These are phyloP conservation scores for Furcasterigmium furcatum DNA, from an alignment of 2,329 filamentous ascomycete species.

Conservation along the genomic window DNA sequence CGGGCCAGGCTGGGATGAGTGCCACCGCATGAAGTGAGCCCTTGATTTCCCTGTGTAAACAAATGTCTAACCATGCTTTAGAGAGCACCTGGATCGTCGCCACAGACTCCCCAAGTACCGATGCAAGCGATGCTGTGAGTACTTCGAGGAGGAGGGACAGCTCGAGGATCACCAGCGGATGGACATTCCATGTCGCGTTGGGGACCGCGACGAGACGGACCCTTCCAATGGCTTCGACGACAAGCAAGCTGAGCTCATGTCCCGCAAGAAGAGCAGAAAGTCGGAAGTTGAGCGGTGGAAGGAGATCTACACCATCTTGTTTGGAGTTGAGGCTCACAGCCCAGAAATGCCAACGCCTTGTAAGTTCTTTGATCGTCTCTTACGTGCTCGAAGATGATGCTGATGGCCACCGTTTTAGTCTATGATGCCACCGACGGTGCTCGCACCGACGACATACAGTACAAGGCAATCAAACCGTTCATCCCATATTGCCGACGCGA, in stretches of 20 bases:
- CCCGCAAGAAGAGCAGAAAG: constrained; percentile 22
- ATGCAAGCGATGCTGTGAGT: constrained; percentile 31
- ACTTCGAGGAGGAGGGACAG: constrained; percentile 26
- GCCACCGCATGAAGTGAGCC: constrained; percentile 33
- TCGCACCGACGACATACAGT: constrained; percentile 8
- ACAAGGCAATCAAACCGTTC: constrained; percentile 5
- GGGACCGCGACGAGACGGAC: constrained; percentile 16
- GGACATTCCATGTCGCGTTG: constrained; percentile 16
- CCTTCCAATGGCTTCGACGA: constrained; percentile 30
- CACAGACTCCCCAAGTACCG: constrained; percentile 24
- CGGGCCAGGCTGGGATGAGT: constrained; percentile 31
- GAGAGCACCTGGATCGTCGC: constrained; percentile 33
- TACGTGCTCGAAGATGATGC: background rate
- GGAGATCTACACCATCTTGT: constrained; percentile 30
- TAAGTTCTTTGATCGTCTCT: constrained; percentile 3
- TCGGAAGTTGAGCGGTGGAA: constrained; percentile 33
- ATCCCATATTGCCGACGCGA: constrained; percentile 24
- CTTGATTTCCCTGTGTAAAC: background rate
- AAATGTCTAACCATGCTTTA: constrained; percentile 3
- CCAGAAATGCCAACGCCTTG: constrained; percentile 7
- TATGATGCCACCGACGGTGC: constrained; percentile 21
- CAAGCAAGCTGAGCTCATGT: constrained; percentile 27
- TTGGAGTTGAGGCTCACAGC: constrained; percentile 18
- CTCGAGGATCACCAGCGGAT: constrained; percentile 26
- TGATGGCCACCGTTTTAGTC: constrained; percentile 16